Conservation (phyloP, 2,329 filamentous ascomycete genomes). For the Torrubiella hemipterigena region DNA sequence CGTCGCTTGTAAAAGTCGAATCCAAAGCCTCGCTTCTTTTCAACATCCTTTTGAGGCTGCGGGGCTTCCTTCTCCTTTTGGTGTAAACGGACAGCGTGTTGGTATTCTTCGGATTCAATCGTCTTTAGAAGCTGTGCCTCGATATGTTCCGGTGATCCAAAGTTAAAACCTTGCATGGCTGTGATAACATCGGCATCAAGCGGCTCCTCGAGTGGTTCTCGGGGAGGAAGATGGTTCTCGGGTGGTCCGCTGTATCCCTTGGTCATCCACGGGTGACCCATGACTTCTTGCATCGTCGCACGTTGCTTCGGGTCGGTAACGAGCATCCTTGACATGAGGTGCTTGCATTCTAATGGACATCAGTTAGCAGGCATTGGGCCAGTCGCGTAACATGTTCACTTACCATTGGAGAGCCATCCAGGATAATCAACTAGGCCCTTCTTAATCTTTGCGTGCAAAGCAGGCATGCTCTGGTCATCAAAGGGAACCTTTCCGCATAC, state of each 20-base stretch:
- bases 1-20: constrained; percentile 96
- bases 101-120: constrained; percentile 91
- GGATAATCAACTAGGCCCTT: constrained; percentile 94
- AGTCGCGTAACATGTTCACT: constrained; percentile 15
- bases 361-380: constrained; percentile 20
- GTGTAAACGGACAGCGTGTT: constrained; percentile 63
- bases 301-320: constrained; percentile 85
- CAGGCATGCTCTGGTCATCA: constrained; percentile 98
- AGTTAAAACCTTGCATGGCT: constrained; percentile 97
- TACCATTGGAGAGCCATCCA: constrained; percentile 81
- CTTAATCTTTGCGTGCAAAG: constrained; percentile 97
- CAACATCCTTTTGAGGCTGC: constrained; percentile 49
- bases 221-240: constrained; percentile 74
- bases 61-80: constrained; percentile 53
- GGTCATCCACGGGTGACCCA: constrained; percentile 90
- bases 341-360: constrained; percentile 65
- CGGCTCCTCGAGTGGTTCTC: constrained; percentile 77
- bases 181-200: constrained; percentile 74
- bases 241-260: constrained; percentile 81
- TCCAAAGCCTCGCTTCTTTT: constrained; percentile 74
- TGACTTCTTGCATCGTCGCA: constrained; percentile 79
- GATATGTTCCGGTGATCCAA: constrained; percentile 78
- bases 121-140: constrained; percentile 68
- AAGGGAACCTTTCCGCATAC: constrained; percentile 98
- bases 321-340: constrained; percentile 87